Evolutionary conservation across 257 asterid genomes (phyloP), one percentile per base, ranked within the genome.

Genomic region (Nicotiana obtusifolia): DNA sequence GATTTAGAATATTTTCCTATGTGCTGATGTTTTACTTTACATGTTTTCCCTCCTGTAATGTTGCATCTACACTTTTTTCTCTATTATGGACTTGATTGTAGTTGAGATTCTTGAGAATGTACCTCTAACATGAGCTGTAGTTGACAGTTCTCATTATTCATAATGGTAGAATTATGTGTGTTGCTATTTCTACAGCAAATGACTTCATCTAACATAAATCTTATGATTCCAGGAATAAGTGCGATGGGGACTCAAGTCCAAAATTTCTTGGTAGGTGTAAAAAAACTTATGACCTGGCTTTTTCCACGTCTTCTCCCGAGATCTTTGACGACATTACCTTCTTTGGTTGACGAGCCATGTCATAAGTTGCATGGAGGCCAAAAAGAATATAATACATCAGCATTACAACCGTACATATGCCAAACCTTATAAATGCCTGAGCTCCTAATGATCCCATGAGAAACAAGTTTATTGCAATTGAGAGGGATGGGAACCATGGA

Each of bases 401-500:
- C 92, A 91, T 90, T 53, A 88, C 66, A 64, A 76, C 78, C 5
- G 91, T 91, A 35, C 93, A 89, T 28, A 87, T 80, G 1, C 73
- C 89, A 41, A 88, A 89, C 83, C 92, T 86, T 15, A 88, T 53
- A 80, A 89, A 91, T 24, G 95, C 88, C 20, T 73, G 77, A 6
- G 86, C 90, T 76, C 90, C 89, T 83, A 91, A 82, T 22, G 92
- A 91, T 30, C 95, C 95, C 93, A 89, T 86, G 78, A 91, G 92
- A 83, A 91, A 91, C 89, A 89, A 53, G 44, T 91, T 91, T 7
- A 88, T 85, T 10, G 89, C 92, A 57, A 89, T 90, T 7, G 95
- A 89, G 81, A 86, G 41, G 10, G 95, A 91, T 5, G 95, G 95
- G 33, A 88, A 37, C 95, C 95, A 89, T 26, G 95, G 95, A 28